A percentile compares a stretch with the other conserved stretches of the same genome.
phyloP scores from a whole-genome alignment of 345 rosid species.

The Aquilaria malaccensis region DNA sequence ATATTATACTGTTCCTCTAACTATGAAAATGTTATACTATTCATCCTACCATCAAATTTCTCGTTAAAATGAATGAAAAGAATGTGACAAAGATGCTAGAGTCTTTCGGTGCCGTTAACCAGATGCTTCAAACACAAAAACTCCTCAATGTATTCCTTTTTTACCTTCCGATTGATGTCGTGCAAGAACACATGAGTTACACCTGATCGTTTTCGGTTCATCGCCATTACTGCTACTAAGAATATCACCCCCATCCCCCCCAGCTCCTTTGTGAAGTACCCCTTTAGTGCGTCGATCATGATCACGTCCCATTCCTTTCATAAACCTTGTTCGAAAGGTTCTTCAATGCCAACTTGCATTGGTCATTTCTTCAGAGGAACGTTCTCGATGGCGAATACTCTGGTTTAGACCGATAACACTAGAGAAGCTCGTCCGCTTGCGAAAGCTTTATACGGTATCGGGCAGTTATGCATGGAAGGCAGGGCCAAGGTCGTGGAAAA shows the following conservation, averaged over 20 bases:
- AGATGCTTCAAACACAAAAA: slow-evolving; percentile 7
- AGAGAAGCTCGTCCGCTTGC: slow-evolving; percentile 37
- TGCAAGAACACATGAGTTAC: slow-evolving; percentile 19
- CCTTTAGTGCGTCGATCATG: slow-evolving; percentile 63
- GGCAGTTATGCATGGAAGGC: slow-evolving; percentile 50
- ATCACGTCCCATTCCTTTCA: slow-evolving; percentile 16
- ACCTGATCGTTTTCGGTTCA: slow-evolving; percentile 44
- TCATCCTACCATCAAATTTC: too few species aligned
- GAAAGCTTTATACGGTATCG: slow-evolving; percentile 50
- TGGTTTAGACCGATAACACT: slow-evolving; percentile 26
- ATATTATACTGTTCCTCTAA: too few species aligned
- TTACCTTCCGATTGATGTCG: slow-evolving; percentile 64
- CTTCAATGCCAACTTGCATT: slow-evolving; percentile 45
- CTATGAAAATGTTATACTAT: too few species aligned
- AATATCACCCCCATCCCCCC: slow-evolving; percentile 62
- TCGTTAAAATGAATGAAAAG: too few species aligned
- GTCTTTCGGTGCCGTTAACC: too few species aligned
- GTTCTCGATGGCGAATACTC: slow-evolving; percentile 3
- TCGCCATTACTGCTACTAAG: slow-evolving; percentile 67
- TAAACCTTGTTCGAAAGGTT: slow-evolving; percentile 53
- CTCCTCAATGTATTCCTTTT: slow-evolving; percentile 47
- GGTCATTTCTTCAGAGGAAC: slow-evolving; percentile 24
- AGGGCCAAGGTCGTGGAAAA: slow-evolving; percentile 19
- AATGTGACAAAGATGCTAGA: too few species aligned
- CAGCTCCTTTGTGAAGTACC: slow-evolving; percentile 54